Percentiles rank a stretch among this genome's conserved stretches.
Evolutionary conservation across 495 filamentous ascomycete genomes (phyloP).

Genomic region (Glutinoglossum americanum): DNA sequence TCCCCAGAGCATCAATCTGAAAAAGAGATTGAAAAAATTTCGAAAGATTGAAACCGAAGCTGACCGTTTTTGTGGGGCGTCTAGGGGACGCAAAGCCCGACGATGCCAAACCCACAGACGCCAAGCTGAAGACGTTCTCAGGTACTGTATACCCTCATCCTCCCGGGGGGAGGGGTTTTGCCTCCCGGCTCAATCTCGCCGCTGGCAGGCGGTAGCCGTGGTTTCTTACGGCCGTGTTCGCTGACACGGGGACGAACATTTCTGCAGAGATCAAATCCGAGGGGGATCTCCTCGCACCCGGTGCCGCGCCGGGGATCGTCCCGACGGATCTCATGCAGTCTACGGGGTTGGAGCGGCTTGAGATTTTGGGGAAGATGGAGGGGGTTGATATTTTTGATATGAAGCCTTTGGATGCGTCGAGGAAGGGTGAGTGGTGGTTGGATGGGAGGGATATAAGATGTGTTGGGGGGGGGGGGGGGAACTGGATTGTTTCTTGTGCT

Average conservation of each 20-base stretch:
- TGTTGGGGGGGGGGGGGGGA: no score
- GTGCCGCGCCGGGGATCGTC: conserved; percentile 60
- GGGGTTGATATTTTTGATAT: conserved; percentile 97
- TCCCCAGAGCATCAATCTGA: no score
- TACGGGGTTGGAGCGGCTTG: conserved; percentile 92
- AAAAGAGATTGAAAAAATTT: no score
- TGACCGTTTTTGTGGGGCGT: neutral
- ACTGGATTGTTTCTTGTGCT: neutral
- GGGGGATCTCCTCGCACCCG: conserved; percentile 64
- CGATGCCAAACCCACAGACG: neutral
- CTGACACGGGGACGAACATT: neutral
- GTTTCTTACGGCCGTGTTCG: neutral
- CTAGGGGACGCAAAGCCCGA: neutral
- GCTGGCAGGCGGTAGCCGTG: no score
- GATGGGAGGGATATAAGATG: no score
- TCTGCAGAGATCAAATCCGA: conserved; percentile 54
- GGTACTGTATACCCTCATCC: neutral
- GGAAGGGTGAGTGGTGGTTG: conserved; percentile 35
- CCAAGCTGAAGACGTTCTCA: neutral
- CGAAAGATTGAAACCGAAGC: no score
- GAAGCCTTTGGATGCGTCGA: conserved; percentile 79
- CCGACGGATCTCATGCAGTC: conserved; percentile 86
- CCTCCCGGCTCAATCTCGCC: neutral
- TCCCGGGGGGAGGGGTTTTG: neutral
- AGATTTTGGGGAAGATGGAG: conserved; percentile 98